phyloP scores from a whole-genome alignment of 2,329 filamentous ascomycete genomes.

The Stachybotrys echinatus region DNA sequence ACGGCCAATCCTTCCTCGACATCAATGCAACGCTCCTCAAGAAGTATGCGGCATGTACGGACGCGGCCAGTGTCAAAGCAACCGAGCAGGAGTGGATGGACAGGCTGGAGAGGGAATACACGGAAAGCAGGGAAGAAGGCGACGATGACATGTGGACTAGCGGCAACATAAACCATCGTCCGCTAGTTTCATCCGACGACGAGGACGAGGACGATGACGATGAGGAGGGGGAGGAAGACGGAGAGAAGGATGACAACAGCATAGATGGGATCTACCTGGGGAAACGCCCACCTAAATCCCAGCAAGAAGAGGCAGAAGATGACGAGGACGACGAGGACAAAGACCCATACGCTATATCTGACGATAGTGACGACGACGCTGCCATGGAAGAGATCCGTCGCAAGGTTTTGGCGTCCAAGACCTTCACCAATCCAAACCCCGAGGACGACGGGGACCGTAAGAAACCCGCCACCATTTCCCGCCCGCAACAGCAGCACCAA shows the following conservation, averaged over 20 bases:
- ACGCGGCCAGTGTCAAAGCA: slow-evolving; percentile 77
- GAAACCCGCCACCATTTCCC: slow-evolving; percentile 41
- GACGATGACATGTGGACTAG: slow-evolving; percentile 81
- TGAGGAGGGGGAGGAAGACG: slow-evolving; percentile 39
- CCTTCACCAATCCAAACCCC: slow-evolving; percentile 54
- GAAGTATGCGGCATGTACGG: slow-evolving; percentile 76
- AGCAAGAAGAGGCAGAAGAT: slow-evolving; percentile 21
- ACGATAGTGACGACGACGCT: slow-evolving; percentile 72
- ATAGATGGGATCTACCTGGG: slow-evolving; percentile 57
- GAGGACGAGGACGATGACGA: slow-evolving; percentile 46
- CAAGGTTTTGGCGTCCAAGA: slow-evolving; percentile 85
- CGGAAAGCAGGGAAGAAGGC: slow-evolving; percentile 67
- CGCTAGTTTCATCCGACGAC: slow-evolving; percentile 50
- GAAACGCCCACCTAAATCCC: slow-evolving; percentile 36
- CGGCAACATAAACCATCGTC: slow-evolving; percentile 75
- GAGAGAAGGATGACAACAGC: slow-evolving; percentile 37
- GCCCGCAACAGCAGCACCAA: slow-evolving; percentile 21
- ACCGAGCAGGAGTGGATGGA: slow-evolving; percentile 84
- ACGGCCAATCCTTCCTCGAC: slow-evolving; percentile 81
- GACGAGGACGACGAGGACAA: slow-evolving; percentile 41
- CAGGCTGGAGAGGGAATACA: slow-evolving; percentile 84
- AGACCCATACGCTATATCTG: slow-evolving; percentile 73
- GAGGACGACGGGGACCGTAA: slow-evolving; percentile 45
- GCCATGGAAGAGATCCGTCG: slow-evolving; percentile 90
- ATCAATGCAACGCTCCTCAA: slow-evolving; percentile 83